Percentiles rank a stretch among this genome's conserved stretches.
Conservation (phyloP, 108 stramenopile genomes). For the Nitzschia inconspicua region DNA sequence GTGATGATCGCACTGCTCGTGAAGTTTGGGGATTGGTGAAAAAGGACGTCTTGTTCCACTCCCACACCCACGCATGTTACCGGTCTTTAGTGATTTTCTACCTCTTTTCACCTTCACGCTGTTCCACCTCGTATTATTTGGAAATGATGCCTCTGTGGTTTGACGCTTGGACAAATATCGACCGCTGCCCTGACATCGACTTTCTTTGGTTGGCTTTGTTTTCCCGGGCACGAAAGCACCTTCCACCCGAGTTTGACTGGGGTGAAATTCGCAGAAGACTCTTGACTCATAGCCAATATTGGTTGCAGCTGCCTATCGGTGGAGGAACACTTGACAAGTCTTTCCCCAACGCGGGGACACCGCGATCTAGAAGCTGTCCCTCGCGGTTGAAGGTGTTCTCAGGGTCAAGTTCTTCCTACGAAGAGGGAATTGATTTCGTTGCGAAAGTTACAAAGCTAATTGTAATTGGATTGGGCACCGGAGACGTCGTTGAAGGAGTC, state of each 20-base stretch:
- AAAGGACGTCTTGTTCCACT: conserved; percentile 64
- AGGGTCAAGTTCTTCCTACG: conserved; percentile 60
- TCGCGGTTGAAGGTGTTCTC: conserved; percentile 70
- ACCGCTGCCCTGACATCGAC: conserved; percentile 86
- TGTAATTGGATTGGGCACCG: conserved; percentile 64
- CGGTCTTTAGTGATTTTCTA: conserved; percentile 73
- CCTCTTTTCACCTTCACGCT: conserved; percentile 79
- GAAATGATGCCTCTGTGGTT: conserved; percentile 68
- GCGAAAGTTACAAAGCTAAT: conserved; percentile 76
- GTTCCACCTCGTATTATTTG: conserved; percentile 54
- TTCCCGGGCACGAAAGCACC: conserved; percentile 75
- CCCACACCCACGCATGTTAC: conserved; percentile 84
- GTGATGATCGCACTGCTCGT: conserved; percentile 52
- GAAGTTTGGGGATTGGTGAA: conserved; percentile 71
- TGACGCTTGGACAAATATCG: conserved; percentile 76
- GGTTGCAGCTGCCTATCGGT: conserved; percentile 83
- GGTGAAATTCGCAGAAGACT: conserved; percentile 62
- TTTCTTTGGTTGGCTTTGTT: conserved; percentile 83
- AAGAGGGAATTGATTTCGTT: conserved; percentile 86
- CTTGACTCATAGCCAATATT: conserved; percentile 71
- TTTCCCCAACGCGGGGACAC: conserved; percentile 56
- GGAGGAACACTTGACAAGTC: conserved; percentile 70
- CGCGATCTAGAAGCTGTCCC: conserved; percentile 63
- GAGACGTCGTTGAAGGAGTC: conserved; percentile 7
- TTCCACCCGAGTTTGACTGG: conserved; percentile 67